Conservation (phyloP, 2,329 filamentous ascomycete species). For the Fusarium sp. region DNA sequence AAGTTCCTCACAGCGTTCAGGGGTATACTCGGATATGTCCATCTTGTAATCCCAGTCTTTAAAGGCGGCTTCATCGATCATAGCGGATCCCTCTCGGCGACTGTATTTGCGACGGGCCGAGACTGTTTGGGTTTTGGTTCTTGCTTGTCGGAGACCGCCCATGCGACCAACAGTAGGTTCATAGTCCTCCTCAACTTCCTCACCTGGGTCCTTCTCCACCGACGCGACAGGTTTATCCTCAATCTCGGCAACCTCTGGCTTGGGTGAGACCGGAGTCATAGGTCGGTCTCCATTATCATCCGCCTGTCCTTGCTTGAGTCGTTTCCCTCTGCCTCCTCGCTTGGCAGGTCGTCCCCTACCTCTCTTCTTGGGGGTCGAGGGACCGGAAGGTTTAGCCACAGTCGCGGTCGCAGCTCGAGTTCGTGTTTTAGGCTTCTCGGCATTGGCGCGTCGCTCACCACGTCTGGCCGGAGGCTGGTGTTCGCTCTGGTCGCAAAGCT, state of each 20-base stretch:
- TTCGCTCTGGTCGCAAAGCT: conserved; percentile 92
- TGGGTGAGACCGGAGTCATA: conserved; percentile 70
- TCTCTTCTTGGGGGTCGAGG: conserved; percentile 54
- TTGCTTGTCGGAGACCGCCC: conserved; percentile 63
- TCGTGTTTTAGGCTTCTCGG: conserved; percentile 62
- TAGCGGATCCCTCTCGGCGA: conserved; percentile 79
- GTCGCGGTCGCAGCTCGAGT: conserved; percentile 51
- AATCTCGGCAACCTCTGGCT: conserved; percentile 51
- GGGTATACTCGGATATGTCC: conserved; percentile 87
- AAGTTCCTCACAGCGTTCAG: conserved; percentile 92
- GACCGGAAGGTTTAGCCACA: conserved; percentile 47
- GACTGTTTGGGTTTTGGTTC: conserved; percentile 76
- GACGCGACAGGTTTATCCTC: conserved; percentile 58
- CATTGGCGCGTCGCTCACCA: conserved; percentile 79
- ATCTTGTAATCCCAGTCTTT: conserved; percentile 91
- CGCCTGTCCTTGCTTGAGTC: conserved; percentile 53
- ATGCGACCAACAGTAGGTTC: conserved; percentile 57
- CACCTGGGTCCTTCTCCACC: conserved; percentile 61
- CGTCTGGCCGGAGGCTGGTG: conserved; percentile 94
- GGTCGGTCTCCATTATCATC: conserved; percentile 63
- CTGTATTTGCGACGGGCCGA: conserved; percentile 90
- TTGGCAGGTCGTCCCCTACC: conserved; percentile 56
- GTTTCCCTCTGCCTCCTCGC: conserved; percentile 50
- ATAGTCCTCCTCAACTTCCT: conserved; percentile 59
- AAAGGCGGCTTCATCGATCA: conserved; percentile 90